These are phyloP conservation scores for Jimgerdemannia lactiflua DNA, from an alignment of 192 early-diverging fungal genomes.

Conservation along the genomic window DNA sequence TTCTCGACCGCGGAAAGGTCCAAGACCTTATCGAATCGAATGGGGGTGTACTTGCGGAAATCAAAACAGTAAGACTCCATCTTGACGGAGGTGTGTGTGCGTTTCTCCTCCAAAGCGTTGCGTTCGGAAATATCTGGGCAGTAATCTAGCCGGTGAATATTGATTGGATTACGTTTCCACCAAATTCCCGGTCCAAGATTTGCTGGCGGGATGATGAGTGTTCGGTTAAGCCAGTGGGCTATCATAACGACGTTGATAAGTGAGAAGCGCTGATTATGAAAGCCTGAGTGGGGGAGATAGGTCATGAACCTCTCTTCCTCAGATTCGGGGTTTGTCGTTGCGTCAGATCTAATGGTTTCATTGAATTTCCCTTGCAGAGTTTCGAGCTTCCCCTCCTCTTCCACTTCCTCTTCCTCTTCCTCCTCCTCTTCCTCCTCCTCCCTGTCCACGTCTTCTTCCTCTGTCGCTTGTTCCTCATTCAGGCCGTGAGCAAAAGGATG, in stretches of 20 bases:
- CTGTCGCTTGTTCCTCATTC: no score
- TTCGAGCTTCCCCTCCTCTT: no score
- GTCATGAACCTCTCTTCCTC: constrained; percentile 38
- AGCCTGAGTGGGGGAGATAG: constrained; percentile 51
- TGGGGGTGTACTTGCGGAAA: constrained; percentile 20
- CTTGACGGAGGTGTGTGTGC: background rate
- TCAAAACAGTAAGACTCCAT: constrained; percentile 16
- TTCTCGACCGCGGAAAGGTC: constrained; percentile 21
- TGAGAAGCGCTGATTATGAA: constrained; percentile 52
- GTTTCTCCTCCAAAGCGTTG: constrained; percentile 2
- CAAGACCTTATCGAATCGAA: constrained; percentile 15
- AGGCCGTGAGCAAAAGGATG: no score
- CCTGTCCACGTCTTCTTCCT: no score
- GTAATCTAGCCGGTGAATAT: constrained; percentile 7
- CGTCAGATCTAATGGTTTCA: no score
- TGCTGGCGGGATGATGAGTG: constrained; percentile 45
- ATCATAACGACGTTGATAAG: constrained; percentile 45
- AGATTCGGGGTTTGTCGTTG: background rate
- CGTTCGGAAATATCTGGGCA: constrained; percentile 11
- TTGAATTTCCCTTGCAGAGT: no score
- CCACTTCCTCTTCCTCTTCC: no score
- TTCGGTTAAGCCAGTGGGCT: constrained; percentile 42
- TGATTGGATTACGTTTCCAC: constrained; percentile 10
- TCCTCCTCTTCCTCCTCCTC: no score
- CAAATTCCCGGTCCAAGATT: constrained; percentile 27